Base-by-base conservation (phyloP, 106 monocot genomes). In the Gastrodia elata region DNA sequence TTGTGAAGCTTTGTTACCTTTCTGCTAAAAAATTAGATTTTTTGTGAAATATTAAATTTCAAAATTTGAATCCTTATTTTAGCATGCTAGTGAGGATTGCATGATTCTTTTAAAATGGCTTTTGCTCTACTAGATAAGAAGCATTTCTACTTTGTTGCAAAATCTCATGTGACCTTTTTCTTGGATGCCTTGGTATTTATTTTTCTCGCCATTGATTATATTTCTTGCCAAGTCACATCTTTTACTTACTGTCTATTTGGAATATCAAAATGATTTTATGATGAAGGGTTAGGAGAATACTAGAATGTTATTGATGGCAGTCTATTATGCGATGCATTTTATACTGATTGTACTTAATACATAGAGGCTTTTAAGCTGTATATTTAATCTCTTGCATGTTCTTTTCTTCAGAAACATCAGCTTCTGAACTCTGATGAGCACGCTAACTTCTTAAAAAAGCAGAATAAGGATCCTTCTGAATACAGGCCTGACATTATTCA, bases 401-500 rank as follows among this genome's bases (percentile, higher is more conserved):
- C 11, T 42, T 80, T 41, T 72, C 39, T 75, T 72, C 75, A 89
- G 90, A 86, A 68, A 71, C 84, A 78, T 65, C 84, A 84, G 35
- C 76, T 90, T 16, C 70, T 90, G 84, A 90, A 86, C 82, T 90
- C 90, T 10, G 90, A 90, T 75, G 86, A 90, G 30, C 90, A 90
- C 80, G 79, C 84, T 32, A 87, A 90, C 42, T 90, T 80, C 74
- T 71, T 90, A 40, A 87, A 77, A 70, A 87, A 90, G 80, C 90
- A 90, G 42, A 78, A 78, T 39, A 79, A 83, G 16, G 80, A 90
- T 70, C 90, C 90, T 25, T 84, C 84, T 78, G 84, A 90, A 79
- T 90, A 90, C 41, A 79, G 90, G 61, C 90, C 90, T 69, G 90
- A 90, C 70, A 90, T 90, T 56, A 77, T 90, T 71, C 90, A 90